Evolutionary conservation across 345 rosid species (phyloP), one percentile per base, ranked within the genome.

Genomic region (Ceriops zippeliana): DNA sequence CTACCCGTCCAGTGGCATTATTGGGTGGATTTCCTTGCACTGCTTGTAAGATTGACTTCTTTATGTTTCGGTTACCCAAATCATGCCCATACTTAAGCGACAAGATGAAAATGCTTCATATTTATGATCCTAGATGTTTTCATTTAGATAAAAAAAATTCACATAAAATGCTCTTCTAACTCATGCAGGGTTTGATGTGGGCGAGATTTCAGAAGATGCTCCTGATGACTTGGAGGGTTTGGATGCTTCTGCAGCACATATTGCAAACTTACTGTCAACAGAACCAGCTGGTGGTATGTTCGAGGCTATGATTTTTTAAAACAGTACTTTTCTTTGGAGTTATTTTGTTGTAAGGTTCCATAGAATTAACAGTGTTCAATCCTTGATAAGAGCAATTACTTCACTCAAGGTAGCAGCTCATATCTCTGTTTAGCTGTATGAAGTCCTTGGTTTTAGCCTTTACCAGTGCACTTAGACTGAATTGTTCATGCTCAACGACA

Each of bases 171-270:
- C 58, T 62, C 22, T n/a, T 30, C 15, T 46, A 46, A 62, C 26
- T 47, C n/a, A 13, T 58, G 27, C 62, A 70, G 74, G 75, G 74
- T 70, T 49, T 66, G 81, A 78, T 67, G 78, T 70, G 34, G 69
- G 70, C 37, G 78, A 78, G 52, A 74, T 78, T 24, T 74, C 78
- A 27, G 78, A 74, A 58, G 65, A 74, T 52, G 56, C 66, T 26
- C 78, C 71, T 5, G 81, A 78, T 70, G 81, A 78, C 68, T 46
- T 66, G 61, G 78, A 78, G 52, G 78, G 81, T 8, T 57, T 78
- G 58, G 81, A 78, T 78, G 73, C 81, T 60, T 73, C 81, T 19
- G 81, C 81, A 57, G 70, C 78, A 51, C 81, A 78, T 52, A 32
- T 78, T 20, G 81, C 81, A 67, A 78, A 78, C 46, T 38, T 78